Evolutionary conservation across 2,329 filamentous ascomycete genomes (phyloP), one percentile per base, ranked within the genome.

Genomic region (Talaromyces sp.): DNA sequence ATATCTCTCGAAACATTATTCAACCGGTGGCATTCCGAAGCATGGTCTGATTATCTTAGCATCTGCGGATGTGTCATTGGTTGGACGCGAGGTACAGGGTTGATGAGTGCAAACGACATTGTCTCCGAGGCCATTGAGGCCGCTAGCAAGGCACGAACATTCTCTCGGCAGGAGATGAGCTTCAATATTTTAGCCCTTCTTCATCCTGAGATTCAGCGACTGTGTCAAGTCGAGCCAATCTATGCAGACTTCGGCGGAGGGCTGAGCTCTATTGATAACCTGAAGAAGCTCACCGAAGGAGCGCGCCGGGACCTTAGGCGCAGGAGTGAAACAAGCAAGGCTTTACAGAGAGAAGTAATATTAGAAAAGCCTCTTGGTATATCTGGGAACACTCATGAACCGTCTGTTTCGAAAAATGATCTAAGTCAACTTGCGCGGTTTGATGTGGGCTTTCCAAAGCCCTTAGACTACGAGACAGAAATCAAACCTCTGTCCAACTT

Each of bases 61-160:
- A 94, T 99, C 66, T 97, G 94, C 68, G 94, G 94, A 79, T 93
- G 93, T 62, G 91, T 97, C 74, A 99, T 99, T 72, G 94, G 94
- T 62, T 99, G 94, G 94, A 99, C 94, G 66, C 92, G 94, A 78
- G 93, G 92, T 64, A 99, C 94, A 63, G 94, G 94, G 71, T 85
- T 99, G 67, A 97, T 97, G 93, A 89, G 88, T 64, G 91, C 89
- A 70, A 97, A 97, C 82, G 97, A 99, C 75, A 86, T 97, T 66
- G 92, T 97, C 64, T 94, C 94, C 36, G 93, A 97, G 73, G 94
- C 92, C 60, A 90, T 99, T 58, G 94, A 99, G 80, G 15, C n/a
- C 13, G 15, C 15, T 37, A n/a, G 35, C 9, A 37, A n/a, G n/a
- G 35, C 15, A 5, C 13, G 35, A 37, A 37, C 35, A 15, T 37